These are phyloP conservation scores for Metschnikowia koreensis DNA, from an alignment of 805 yeast genomes.

Conservation along the genomic window DNA sequence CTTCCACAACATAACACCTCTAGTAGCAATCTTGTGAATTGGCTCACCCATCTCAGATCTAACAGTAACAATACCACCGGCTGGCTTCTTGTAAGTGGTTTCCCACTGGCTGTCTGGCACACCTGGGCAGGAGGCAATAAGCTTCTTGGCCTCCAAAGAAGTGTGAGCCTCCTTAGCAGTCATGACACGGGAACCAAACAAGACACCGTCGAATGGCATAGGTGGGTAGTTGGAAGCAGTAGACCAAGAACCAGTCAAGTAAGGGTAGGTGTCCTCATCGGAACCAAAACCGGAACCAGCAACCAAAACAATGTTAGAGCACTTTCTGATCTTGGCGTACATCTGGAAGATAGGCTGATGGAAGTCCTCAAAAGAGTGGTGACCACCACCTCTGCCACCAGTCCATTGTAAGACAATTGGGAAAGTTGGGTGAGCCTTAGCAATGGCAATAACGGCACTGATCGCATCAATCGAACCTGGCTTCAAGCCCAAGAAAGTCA, in stretches of 20 bases:
- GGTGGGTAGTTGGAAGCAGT: constrained; percentile 82
- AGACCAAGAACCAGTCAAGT: constrained; percentile 98
- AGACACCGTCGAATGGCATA: constrained; percentile 98
- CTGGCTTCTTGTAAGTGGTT: constrained; percentile 85
- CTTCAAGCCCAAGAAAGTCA: constrained; percentile 92
- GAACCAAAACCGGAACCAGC: constrained; percentile 99
- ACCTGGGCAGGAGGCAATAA: constrained; percentile 89
- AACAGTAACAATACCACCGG: constrained; percentile 97
- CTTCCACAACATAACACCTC: constrained; percentile 97
- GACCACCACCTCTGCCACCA: constrained; percentile 99
- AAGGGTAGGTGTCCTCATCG: constrained; percentile 94
- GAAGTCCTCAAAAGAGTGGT: constrained; percentile 98
- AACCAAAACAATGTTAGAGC: constrained; percentile 80
- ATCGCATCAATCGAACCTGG: constrained; percentile 97
- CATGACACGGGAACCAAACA: constrained; percentile 97
- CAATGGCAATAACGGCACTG: constrained; percentile 80
- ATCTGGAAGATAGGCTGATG: constrained; percentile 95
- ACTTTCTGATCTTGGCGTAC: constrained; percentile 92
- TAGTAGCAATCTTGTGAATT: constrained; percentile 95
- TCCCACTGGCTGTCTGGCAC: constrained; percentile 90
- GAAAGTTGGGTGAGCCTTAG: constrained; percentile 93
- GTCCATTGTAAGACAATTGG: constrained; percentile 99
- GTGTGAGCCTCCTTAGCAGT: constrained; percentile 95
- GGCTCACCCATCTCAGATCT: constrained; percentile 99
- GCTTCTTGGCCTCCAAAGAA: constrained; percentile 88